These are phyloP conservation scores for Trichoderma simmonsii DNA, from an alignment of 2,329 filamentous ascomycete genomes.

Conservation along the genomic window DNA sequence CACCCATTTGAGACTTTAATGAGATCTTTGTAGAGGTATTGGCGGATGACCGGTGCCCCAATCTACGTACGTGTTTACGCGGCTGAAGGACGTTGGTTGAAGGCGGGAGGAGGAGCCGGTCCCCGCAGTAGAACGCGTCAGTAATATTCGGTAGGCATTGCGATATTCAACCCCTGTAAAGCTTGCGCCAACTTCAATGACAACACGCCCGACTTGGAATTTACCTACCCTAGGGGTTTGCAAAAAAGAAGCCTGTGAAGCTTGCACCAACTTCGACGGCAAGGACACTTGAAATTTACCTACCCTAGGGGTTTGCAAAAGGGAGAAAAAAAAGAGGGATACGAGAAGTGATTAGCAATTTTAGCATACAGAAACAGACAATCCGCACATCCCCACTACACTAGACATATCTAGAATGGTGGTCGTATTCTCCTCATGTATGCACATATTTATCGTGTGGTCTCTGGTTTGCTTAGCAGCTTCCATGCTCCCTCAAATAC, in stretches of 20 bases:
- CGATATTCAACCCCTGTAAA: neutral
- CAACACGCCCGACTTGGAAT: neutral
- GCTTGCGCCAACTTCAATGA: neutral
- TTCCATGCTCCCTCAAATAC: neutral
- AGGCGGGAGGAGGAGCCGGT: neutral
- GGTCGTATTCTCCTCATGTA: neutral
- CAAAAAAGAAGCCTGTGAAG: neutral
- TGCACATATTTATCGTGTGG: neutral
- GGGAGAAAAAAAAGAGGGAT: neutral
- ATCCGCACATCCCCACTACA: neutral
- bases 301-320: neutral
- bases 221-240: neutral
- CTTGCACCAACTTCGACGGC: neutral
- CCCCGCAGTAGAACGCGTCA: neutral
- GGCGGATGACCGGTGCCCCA: neutral
- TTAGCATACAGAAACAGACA: neutral
- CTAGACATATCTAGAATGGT: neutral
- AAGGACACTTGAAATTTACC: neutral
- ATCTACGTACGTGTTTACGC: neutral
- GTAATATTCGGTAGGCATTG: neutral
- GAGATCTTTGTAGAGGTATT: neutral
- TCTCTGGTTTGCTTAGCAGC: neutral
- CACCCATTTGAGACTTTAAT: neutral
- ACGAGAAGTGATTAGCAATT: neutral
- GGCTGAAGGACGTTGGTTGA: neutral